Conservation (phyloP, 805 yeast species). For the Pichia paraexigua region DNA sequence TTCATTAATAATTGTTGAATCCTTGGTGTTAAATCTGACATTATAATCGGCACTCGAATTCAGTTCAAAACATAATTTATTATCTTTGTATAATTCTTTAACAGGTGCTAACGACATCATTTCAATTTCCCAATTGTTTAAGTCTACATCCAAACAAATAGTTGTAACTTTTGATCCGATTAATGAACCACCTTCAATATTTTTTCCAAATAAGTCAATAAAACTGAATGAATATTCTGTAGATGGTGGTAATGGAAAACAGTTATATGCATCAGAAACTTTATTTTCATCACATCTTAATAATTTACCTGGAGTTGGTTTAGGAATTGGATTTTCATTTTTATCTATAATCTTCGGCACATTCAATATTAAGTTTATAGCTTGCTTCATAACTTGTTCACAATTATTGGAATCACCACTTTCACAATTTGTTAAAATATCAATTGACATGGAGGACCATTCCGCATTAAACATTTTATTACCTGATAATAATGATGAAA, state of each 20-base stretch:
- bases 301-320: slow-evolving; percentile 63
- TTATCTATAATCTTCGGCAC: slow-evolving; percentile 61
- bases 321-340: slow-evolving; percentile 64
- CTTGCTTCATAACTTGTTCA: slow-evolving; percentile 49
- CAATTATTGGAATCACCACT: slow-evolving; percentile 30
- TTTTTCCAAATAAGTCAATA: slow-evolving; percentile 61
- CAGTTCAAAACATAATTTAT: slow-evolving; percentile 20
- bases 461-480: slow-evolving; percentile 83
- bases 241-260: slow-evolving; percentile 67
- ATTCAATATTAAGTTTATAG: slow-evolving; percentile 66
- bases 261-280: slow-evolving; percentile 51
- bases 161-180: slow-evolving; percentile 38
- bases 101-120: slow-evolving; percentile 8
- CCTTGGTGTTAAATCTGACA: slow-evolving; percentile 34
- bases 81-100: neutral
- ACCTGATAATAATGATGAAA: slow-evolving; percentile 80
- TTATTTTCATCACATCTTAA: slow-evolving; percentile 67
- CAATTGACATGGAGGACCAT: slow-evolving; percentile 93
- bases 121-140: slow-evolving; percentile 37
- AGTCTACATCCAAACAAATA: slow-evolving; percentile 36
- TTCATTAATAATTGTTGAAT: slow-evolving; percentile 37
- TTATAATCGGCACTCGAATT: slow-evolving; percentile 25
- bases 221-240: slow-evolving; percentile 43
- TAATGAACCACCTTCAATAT: slow-evolving; percentile 56
- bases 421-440: slow-evolving; percentile 52